Evolutionary conservation across 352 stramenopile species (phyloP).

Genomic region (Albugo candida): DNA sequence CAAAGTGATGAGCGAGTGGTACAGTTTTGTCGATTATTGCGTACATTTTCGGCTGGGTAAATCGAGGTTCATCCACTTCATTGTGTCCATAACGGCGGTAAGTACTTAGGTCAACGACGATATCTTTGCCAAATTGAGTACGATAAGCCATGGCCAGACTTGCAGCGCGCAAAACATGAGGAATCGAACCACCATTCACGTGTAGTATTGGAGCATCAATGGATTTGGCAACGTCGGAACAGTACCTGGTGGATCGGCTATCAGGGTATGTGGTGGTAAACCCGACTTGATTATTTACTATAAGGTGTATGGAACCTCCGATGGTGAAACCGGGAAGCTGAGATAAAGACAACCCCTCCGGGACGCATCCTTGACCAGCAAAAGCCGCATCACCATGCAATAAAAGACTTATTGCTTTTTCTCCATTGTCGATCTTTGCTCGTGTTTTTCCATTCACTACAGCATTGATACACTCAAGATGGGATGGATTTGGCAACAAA

Average conservation of each 20-base stretch:
- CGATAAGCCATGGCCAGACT: constrained; percentile 64
- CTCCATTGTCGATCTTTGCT: constrained; percentile 47
- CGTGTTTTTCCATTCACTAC: constrained; percentile 70
- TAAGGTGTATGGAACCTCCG: constrained; percentile 59
- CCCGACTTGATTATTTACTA: constrained; percentile 82
- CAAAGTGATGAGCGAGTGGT: constrained; percentile 53
- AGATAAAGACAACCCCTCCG: constrained; percentile 49
- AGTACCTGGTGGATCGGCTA: constrained; percentile 61
- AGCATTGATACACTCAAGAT: constrained; percentile 79
- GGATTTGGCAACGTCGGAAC: constrained; percentile 67
- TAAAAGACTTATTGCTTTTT: constrained; percentile 55
- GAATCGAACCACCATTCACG: constrained; percentile 72
- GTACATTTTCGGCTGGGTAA: constrained; percentile 82
- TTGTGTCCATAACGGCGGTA: constrained; percentile 81
- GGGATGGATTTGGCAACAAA: constrained; percentile 70
- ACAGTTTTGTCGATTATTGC: constrained; percentile 34
- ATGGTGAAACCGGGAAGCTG: constrained; percentile 62
- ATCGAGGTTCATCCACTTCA: constrained; percentile 74
- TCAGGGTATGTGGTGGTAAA: constrained; percentile 78
- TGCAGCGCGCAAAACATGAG: constrained; percentile 51
- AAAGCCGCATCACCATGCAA: constrained; percentile 80
- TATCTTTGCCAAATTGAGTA: constrained; percentile 69
- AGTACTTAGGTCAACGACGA: constrained; percentile 68
- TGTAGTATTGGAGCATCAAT: constrained; percentile 72
- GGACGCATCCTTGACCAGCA: constrained; percentile 66